Conservation (phyloP, 352 stramenopile species). For the Phytophthora rubi region DNA sequence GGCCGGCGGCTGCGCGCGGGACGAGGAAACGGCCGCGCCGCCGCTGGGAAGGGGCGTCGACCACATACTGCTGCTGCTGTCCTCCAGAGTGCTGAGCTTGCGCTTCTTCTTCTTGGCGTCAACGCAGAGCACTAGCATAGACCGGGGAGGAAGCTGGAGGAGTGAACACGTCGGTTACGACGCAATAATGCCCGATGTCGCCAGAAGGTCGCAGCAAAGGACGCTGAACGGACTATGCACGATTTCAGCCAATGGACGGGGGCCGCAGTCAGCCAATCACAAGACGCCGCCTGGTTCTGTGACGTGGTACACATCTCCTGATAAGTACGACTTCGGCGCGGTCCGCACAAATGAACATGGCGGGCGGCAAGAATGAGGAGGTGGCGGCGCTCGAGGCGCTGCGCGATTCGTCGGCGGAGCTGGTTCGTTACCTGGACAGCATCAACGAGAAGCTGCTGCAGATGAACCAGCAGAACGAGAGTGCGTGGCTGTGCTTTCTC, state of each 20-base stretch:
- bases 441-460: slow-evolving; percentile 79
- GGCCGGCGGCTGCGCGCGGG: slow-evolving; percentile 38
- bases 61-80: slow-evolving; percentile 57
- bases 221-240: slow-evolving; percentile 26
- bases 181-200: slow-evolving; percentile 6
- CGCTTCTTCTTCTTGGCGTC: slow-evolving; percentile 76
- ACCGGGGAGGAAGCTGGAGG: slow-evolving; percentile 6
- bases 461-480: slow-evolving; percentile 85
- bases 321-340: slow-evolving; percentile 9
- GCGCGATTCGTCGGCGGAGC: slow-evolving; percentile 74
- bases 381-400: slow-evolving; percentile 82
- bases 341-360: slow-evolving; percentile 24
- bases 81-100: slow-evolving; percentile 75
- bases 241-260: slow-evolving; percentile 25
- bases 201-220: not conserved
- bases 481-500: slow-evolving; percentile 41
- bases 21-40: slow-evolving; percentile 26
- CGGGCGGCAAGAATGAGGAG: slow-evolving; percentile 71
- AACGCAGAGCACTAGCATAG: slow-evolving; percentile 45
- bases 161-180: slow-evolving; percentile 21
- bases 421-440: slow-evolving; percentile 75
- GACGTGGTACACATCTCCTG: not conserved
- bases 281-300: slow-evolving; percentile 16
- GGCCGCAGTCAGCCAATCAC: not conserved
- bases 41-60: slow-evolving; percentile 32